A percentile compares a stretch with the other conserved stretches of the same genome.
These are phyloP conservation scores for Phytophthora rubi DNA, from an alignment of 352 stramenopile genomes.

Conservation along the genomic window DNA sequence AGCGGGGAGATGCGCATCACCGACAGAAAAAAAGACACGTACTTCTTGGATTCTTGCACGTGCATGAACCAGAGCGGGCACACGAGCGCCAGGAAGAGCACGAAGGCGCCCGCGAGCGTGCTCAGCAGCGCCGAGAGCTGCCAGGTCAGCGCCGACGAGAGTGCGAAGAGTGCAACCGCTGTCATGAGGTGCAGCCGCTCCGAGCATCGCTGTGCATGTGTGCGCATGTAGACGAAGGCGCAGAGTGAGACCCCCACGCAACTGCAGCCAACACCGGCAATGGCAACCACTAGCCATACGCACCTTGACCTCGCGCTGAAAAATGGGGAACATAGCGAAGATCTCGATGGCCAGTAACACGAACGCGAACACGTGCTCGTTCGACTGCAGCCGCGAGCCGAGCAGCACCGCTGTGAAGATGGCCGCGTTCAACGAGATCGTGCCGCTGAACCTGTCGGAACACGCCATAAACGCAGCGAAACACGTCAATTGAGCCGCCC, in stretches of 20 bases:
- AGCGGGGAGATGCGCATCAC: slow-evolving; percentile 26
- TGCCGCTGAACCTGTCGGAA: slow-evolving; percentile 76
- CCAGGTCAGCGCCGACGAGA: slow-evolving; percentile 80
- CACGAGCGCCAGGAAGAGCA: slow-evolving; percentile 86
- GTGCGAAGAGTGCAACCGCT: slow-evolving; percentile 67
- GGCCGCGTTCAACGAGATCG: slow-evolving; percentile 92
- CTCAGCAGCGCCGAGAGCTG: slow-evolving; percentile 73
- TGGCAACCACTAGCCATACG: neutral
- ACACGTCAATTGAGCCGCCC: slow-evolving; percentile 4
- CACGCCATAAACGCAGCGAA: slow-evolving; percentile 7
- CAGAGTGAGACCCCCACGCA: slow-evolving; percentile 8
- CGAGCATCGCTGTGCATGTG: slow-evolving; percentile 53
- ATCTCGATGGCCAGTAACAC: slow-evolving; percentile 91
- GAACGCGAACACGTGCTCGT: slow-evolving; percentile 93
- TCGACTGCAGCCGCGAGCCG: slow-evolving; percentile 89
- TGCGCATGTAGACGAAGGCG: slow-evolving; percentile 4
- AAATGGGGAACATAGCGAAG: slow-evolving; percentile 91
- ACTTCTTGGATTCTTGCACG: slow-evolving; percentile 93
- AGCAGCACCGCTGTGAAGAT: slow-evolving; percentile 93
- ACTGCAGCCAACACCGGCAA: slow-evolving; percentile 3
- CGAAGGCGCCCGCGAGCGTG: slow-evolving; percentile 62
- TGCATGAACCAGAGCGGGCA: slow-evolving; percentile 92
- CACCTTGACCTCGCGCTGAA: slow-evolving; percentile 87
- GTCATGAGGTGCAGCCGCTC: slow-evolving; percentile 76
- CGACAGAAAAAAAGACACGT: slow-evolving; percentile 40